phyloP scores from a whole-genome alignment of 2,329 filamentous ascomycete species.

The Ophiocordyceps camponoti-rufipedis region DNA sequence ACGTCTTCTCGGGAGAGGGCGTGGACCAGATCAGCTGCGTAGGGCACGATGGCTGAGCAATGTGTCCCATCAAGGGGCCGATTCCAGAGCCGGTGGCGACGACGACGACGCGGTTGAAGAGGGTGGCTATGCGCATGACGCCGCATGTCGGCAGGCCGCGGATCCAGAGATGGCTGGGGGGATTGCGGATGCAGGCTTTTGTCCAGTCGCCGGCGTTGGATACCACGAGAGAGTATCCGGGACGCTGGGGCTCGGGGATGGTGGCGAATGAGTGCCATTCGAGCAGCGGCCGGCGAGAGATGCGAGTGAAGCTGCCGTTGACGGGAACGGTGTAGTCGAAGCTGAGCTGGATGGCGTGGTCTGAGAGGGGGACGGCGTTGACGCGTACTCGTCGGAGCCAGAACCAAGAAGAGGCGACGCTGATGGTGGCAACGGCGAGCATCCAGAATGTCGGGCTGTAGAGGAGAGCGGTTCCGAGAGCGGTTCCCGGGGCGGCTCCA shows the following conservation, averaged over 20 bases:
- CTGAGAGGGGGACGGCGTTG: constrained; percentile 46
- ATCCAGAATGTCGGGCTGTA: constrained; percentile 43
- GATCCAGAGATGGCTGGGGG: constrained; percentile 46
- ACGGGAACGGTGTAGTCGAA: constrained; percentile 45
- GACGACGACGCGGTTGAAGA: constrained; percentile 47
- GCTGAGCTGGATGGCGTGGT: constrained; percentile 53
- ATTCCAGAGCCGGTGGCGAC: constrained; percentile 60
- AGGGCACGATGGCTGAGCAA: constrained; percentile 29
- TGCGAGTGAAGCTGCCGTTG: constrained; percentile 26
- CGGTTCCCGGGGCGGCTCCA: constrained; percentile 12
- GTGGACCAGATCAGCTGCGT: constrained; percentile 54
- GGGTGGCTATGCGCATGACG: constrained; percentile 45
- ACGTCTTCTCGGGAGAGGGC: constrained; percentile 40
- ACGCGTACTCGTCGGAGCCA: constrained; percentile 51
- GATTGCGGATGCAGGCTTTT: constrained; percentile 37
- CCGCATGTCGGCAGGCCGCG: constrained; percentile 49
- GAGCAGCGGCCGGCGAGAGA: constrained; percentile 42
- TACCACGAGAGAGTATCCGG: constrained; percentile 48
- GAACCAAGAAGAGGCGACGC: constrained; percentile 56
- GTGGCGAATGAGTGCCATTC: constrained; percentile 67
- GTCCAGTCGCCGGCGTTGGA: constrained; percentile 68
- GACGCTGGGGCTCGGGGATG: constrained; percentile 28
- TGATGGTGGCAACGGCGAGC: constrained; percentile 41
- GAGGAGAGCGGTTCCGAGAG: constrained; percentile 18
- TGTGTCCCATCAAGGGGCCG: constrained; percentile 44